Conservation (phyloP, 441 rosid genomes). For the Gossypium schwendimanii region DNA sequence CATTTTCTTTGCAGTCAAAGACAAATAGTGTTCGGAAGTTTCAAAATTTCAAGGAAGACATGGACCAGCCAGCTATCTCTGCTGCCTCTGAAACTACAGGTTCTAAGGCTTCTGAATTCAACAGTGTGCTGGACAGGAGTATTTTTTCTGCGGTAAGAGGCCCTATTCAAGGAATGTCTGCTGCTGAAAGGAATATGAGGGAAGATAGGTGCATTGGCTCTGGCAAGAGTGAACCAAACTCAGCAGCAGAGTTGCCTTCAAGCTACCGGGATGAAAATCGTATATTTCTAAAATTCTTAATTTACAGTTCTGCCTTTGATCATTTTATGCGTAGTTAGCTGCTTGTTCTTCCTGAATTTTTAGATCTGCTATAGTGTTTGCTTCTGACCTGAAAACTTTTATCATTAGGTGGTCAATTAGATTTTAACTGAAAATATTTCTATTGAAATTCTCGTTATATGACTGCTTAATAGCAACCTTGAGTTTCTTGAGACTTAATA, state of each 20-base stretch:
- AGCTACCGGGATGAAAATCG: constrained; percentile 51
- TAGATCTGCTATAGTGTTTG: not conserved
- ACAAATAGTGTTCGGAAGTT: constrained; percentile 54
- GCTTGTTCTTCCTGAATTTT: not conserved
- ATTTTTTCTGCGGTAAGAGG: constrained; percentile 34
- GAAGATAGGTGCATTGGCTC: constrained; percentile 46
- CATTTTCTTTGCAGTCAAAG: constrained; percentile 90
- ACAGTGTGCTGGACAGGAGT: constrained; percentile 36
- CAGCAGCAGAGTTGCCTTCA: constrained; percentile 44
- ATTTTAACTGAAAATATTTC: constrained; percentile 1
- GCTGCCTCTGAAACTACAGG: constrained; percentile 38
- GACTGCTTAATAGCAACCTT: not conserved
- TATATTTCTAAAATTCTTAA: constrained; percentile 31
- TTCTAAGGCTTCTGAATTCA: constrained; percentile 36
- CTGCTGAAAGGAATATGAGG: constrained; percentile 43
- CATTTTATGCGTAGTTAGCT: not conserved
- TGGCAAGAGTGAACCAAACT: constrained; percentile 43
- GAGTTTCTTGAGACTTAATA: not conserved
- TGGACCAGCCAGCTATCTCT: constrained; percentile 44
- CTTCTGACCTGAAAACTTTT: not conserved
- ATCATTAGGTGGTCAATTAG: not conserved
- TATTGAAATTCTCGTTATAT: not conserved
- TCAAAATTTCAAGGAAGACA: constrained; percentile 56
- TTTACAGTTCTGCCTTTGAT: constrained; percentile 9
- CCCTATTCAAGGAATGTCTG: constrained; percentile 39